These are phyloP conservation scores for Fusarium sulawesiense DNA, from an alignment of 2,329 filamentous ascomycete species.

Conservation along the genomic window DNA sequence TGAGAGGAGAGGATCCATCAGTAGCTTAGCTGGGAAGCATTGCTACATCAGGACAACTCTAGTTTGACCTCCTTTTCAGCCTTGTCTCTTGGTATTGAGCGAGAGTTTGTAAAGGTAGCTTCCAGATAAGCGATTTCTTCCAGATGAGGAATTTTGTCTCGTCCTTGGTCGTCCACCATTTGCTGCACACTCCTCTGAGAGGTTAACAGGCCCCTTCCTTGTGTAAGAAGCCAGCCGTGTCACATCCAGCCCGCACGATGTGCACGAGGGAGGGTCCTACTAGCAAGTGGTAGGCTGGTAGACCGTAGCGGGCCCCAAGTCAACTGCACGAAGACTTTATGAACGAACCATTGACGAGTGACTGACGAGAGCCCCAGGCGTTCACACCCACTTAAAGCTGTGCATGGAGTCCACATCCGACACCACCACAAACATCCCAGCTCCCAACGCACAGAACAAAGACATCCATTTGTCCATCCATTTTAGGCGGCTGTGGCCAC, in stretches of 20 bases:
- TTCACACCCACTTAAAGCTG: slow-evolving; percentile 37
- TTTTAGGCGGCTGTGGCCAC: slow-evolving; percentile 19
- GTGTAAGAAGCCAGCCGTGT: slow-evolving; percentile 35
- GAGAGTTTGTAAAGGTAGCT: slow-evolving; percentile 2
- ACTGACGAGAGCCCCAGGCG: slow-evolving; percentile 32
- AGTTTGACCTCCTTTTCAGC: slow-evolving; percentile 36
- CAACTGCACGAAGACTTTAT: slow-evolving; percentile 33
- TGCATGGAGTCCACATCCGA: slow-evolving; percentile 37
- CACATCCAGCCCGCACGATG: slow-evolving; percentile 37
- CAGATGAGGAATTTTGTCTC: slow-evolving; percentile 33
- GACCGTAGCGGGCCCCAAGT: slow-evolving; percentile 37
- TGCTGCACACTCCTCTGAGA: slow-evolving; percentile 15
- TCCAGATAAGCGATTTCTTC: slow-evolving; percentile 21
- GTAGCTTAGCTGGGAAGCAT: slow-evolving; percentile 1
- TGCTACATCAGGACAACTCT: slow-evolving; percentile 14
- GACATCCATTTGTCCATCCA: slow-evolving; percentile 39
- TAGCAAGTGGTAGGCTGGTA: slow-evolving; percentile 34
- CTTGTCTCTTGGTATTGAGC: slow-evolving; percentile 23
- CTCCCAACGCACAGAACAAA: slow-evolving; percentile 36
- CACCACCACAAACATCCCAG: slow-evolving; percentile 44
- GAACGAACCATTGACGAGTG: slow-evolving; percentile 36
- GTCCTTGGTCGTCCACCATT: slow-evolving; percentile 18
- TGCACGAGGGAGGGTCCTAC: slow-evolving; percentile 39
- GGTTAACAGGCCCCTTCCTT: slow-evolving; percentile 32
- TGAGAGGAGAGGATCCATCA: slow-evolving; percentile 26